Conservation (phyloP, 148 eudicot species). For the Linanthus parryae region DNA sequence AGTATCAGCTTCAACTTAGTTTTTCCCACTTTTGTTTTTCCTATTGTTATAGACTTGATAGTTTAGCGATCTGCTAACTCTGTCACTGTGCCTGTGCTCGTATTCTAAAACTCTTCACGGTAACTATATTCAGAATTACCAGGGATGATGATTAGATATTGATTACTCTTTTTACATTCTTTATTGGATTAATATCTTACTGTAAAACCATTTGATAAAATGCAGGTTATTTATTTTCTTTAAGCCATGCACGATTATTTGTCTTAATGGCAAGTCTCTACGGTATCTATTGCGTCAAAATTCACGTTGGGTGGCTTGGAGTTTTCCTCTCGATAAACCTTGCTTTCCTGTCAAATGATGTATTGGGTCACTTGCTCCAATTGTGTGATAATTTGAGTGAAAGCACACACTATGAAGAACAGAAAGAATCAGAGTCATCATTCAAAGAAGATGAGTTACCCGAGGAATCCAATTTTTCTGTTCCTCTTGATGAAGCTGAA, state of each 20-base stretch:
- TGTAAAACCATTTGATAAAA: slow-evolving; percentile 4
- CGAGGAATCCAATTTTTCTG: slow-evolving; percentile 49
- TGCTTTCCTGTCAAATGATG: slow-evolving; percentile 81
- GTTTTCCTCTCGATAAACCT: slow-evolving; percentile 76
- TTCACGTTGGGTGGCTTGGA: slow-evolving; percentile 85
- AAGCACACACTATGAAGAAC: slow-evolving; percentile 68
- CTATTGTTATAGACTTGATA: no score
- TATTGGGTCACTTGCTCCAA: slow-evolving; percentile 57
- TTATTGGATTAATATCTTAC: no score
- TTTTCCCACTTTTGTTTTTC: no score
- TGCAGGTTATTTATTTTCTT: slow-evolving; percentile 92
- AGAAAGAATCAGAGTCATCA: slow-evolving; percentile 50
- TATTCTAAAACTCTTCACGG: no score
- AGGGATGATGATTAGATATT: no score
- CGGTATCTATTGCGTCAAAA: slow-evolving; percentile 75
- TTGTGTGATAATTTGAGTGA: slow-evolving; percentile 91
- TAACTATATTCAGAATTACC: no score
- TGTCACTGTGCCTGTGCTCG: no score
- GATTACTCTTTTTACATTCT: no score
- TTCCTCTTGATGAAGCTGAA: slow-evolving; percentile 63
- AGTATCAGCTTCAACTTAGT: no score
- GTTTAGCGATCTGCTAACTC: no score
- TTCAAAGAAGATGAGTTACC: slow-evolving; percentile 67
- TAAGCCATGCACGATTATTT: slow-evolving; percentile 90
- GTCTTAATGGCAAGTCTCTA: slow-evolving; percentile 76